phyloP scores from a whole-genome alignment of 2,329 filamentous ascomycete genomes.

The Phoma herbarum region DNA sequence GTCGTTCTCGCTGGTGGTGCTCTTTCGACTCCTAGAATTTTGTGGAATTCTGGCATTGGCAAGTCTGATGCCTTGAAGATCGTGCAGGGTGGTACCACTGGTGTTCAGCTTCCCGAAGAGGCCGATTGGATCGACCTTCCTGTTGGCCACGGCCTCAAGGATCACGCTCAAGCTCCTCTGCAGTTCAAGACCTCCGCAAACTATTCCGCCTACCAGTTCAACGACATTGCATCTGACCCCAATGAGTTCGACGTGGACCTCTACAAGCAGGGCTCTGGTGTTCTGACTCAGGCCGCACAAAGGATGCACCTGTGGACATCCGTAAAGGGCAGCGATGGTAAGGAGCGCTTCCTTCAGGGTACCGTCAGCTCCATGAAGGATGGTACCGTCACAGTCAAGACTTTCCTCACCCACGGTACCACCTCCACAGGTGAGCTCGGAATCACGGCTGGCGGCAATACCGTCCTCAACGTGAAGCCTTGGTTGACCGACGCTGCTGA shows the following conservation, averaged over 20 bases:
- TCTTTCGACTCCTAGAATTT: constrained; percentile 56
- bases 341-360: constrained; percentile 46
- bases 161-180: constrained; percentile 31
- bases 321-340: constrained; percentile 49
- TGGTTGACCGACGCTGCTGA: constrained; percentile 52
- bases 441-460: constrained; percentile 39
- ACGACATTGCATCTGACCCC: constrained; percentile 23
- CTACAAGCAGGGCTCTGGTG: constrained; percentile 18
- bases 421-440: constrained; percentile 32
- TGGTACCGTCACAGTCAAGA: constrained; percentile 29
- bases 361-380: constrained; percentile 50
- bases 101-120: constrained; percentile 29
- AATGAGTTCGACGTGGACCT: constrained; percentile 12
- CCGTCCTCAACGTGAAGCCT: constrained; percentile 56
- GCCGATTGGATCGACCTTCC: constrained; percentile 37
- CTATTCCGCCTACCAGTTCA: constrained; percentile 54
- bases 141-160: constrained; percentile 42
- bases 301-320: constrained; percentile 39
- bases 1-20: constrained; percentile 63
- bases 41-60: constrained; percentile 41
- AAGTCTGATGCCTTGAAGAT: constrained; percentile 34
- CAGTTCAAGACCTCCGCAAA: constrained; percentile 26
- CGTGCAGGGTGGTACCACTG: constrained; percentile 27
- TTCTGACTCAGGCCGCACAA: constrained; percentile 18
- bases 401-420: constrained; percentile 33